phyloP scores from a whole-genome alignment of 2,329 filamentous ascomycete genomes.

The Colletotrichum tropicale region DNA sequence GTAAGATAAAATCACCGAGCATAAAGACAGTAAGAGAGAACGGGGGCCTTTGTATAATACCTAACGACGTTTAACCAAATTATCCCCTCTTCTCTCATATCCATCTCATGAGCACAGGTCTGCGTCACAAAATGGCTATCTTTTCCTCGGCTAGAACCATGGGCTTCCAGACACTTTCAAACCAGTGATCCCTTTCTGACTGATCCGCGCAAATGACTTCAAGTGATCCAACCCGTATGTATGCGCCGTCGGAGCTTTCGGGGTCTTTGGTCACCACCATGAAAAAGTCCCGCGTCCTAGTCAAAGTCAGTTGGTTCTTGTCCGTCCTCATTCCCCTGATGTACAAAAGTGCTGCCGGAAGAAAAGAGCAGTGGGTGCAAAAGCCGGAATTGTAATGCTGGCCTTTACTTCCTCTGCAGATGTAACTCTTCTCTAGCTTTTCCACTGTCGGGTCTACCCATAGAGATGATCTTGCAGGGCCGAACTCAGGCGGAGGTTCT shows the following conservation, averaged over 20 bases:
- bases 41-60: accelerated
- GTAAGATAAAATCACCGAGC: background rate
- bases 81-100: background rate
- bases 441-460: background rate
- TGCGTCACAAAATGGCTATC: background rate
- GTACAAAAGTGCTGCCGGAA: background rate
- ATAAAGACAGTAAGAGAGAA: accelerated
- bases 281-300: background rate
- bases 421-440: background rate
- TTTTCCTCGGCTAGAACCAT: background rate
- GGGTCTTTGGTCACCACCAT: background rate
- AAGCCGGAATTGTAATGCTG: background rate
- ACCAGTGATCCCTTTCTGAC: background rate
- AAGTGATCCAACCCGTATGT: background rate
- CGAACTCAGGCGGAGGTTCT: background rate
- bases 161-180: background rate
- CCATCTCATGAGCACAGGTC: accelerated
- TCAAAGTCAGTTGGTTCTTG: background rate
- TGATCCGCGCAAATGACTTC: background rate
- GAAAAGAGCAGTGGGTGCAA: background rate
- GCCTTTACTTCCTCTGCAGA: background rate
- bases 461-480: background rate
- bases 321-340: background rate
- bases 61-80: background rate
- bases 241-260: background rate